phyloP scores from a whole-genome alignment of 2,329 filamentous ascomycete species.

The Diplodia mutila region DNA sequence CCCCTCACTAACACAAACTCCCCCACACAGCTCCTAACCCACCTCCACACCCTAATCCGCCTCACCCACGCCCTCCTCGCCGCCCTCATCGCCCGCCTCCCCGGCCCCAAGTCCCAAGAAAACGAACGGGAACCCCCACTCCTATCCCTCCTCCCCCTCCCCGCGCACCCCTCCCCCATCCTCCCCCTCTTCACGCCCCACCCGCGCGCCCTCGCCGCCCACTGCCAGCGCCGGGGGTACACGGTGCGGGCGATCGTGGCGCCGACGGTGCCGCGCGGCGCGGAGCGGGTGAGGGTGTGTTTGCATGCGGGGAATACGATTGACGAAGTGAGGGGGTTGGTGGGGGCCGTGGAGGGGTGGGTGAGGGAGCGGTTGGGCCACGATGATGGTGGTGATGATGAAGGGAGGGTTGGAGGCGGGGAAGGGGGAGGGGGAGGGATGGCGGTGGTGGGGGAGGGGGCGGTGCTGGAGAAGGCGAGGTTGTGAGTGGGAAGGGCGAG shows the following conservation, averaged over 20 bases:
- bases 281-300: constrained; percentile 46
- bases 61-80: constrained; percentile 32
- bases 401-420: neutral
- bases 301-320: constrained; percentile 49
- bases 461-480: constrained; percentile 1
- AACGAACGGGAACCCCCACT: no score
- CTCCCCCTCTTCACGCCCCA: constrained; percentile 31
- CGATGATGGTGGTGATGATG: no score
- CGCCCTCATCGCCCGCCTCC: neutral
- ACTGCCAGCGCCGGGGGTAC: constrained; percentile 37
- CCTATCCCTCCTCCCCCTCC: neutral
- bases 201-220: constrained; percentile 36
- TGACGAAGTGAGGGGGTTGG: constrained; percentile 40
- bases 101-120: no score
- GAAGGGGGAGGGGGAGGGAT: neutral
- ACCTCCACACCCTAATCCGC: constrained; percentile 34
- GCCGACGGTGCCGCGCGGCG: constrained; percentile 48
- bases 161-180: neutral
- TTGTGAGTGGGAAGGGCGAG: neutral
- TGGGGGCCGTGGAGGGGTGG: constrained; percentile 26
- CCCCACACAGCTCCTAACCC: constrained; percentile 28
- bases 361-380: neutral
- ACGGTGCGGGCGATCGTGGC: constrained; percentile 44
- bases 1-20: neutral
- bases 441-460: neutral